These are phyloP conservation scores for Kwoniella mangroviensis DNA, from an alignment of 768 basidiomycete species.

Conservation along the genomic window DNA sequence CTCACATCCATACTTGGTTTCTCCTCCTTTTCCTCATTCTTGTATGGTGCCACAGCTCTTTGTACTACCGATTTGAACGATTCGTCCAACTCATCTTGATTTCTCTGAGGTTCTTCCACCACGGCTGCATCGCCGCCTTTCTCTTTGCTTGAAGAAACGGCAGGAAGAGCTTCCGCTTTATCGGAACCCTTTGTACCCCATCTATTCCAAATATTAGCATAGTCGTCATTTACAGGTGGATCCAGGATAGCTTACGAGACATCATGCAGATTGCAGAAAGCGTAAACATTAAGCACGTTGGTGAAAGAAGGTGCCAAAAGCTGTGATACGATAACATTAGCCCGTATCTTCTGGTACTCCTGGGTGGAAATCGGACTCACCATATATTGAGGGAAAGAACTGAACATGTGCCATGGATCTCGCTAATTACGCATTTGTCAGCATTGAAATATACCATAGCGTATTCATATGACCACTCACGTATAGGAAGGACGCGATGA, in stretches of 20 bases:
- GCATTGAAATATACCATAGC: slow-evolving; percentile 48
- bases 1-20: slow-evolving; percentile 52
- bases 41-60: slow-evolving; percentile 47
- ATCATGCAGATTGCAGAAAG: slow-evolving; percentile 65
- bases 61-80: slow-evolving; percentile 83
- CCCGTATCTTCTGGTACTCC: neutral
- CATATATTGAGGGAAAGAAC: slow-evolving; percentile 56
- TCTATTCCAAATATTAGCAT: slow-evolving; percentile 15
- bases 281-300: slow-evolving; percentile 56
- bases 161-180: slow-evolving; percentile 88
- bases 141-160: slow-evolving; percentile 80
- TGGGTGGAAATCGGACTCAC: neutral
- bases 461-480: slow-evolving; percentile 68
- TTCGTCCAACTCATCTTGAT: slow-evolving; percentile 75
- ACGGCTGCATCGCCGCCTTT: slow-evolving; percentile 72
- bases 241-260: slow-evolving; percentile 74
- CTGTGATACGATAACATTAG: neutral
- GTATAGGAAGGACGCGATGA: slow-evolving; percentile 55
- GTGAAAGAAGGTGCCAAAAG: slow-evolving; percentile 56
- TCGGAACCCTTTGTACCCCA: slow-evolving; percentile 62
- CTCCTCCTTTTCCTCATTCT: slow-evolving; percentile 26
- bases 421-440: slow-evolving; percentile 60
- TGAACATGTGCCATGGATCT: slow-evolving; percentile 59
- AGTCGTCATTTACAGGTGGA: neutral
- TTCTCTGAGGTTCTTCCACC: slow-evolving; percentile 79